Evolutionary conservation across 352 stramenopile genomes (phyloP), one percentile per base, ranked within the genome.

Genomic region (Pythium coloratum): DNA sequence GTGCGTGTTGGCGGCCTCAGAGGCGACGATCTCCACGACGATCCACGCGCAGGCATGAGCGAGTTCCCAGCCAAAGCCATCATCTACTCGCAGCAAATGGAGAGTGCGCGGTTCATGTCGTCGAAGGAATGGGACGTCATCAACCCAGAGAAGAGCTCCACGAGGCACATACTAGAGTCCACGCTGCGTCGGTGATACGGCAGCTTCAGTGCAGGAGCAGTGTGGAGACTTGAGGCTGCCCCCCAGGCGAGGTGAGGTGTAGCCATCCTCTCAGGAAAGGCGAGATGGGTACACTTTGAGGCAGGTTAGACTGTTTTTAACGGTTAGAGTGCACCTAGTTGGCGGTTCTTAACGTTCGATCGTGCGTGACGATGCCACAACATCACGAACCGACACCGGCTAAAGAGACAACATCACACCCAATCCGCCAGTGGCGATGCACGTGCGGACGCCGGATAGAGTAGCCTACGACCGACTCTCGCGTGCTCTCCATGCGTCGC

Each of bases 71-170:
- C 75, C 20, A 90, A 90, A 36, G 72, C 78, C 3, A 90, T 90
- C 36, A 74, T 90, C 59, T 89, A 90, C 59, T 79, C 76, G 1
- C 76, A 75, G 44, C 71, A 84, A 33, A 76, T 66, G 3, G 66
- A 85, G 46, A 68, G 70, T 9, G 66, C 64, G 14, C 71, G 70
- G 28, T 86, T 84, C 64, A 89, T 90, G 82, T 85, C 69, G 30
- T 67, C 76, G 16, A 90, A 90, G 51, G 82, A 90, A 66, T 90
- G 82, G 82, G 73, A 84, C 28, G 58, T 90, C 10, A 90, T 90
- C 71, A 84, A 88, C 33, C 76, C 80, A 0, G 51, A 77, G 12
- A 81, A 76, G 16, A 90, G 82, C 66, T 66, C 34, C 57, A 90
- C 86, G 32, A 78, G 82, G 12, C 69, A 78, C 32, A 66, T 76